Base-by-base conservation (phyloP, 2,329 filamentous ascomycete genomes). In the Botrytis tulipae region DNA sequence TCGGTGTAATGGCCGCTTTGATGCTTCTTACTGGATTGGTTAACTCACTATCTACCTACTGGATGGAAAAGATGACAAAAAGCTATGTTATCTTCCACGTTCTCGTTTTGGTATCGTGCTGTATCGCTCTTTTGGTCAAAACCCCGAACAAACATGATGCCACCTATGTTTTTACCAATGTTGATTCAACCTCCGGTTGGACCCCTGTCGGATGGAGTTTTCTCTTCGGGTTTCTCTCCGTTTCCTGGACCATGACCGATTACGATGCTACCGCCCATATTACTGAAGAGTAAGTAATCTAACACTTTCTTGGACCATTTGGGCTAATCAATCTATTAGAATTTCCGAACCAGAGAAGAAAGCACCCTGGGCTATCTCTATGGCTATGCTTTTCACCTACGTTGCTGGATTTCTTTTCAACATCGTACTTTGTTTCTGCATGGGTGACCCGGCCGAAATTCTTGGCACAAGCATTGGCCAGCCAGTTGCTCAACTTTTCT, bases 181-280 rank as follows among this genome's bases (percentile, higher is more conserved):
- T 88, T 69, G 82, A 86, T 62, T 82, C 85, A 3, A 80, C 80
- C 37, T 87, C 85, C 0, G 87, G 87, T 51, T 90, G 87, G 87
- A 82, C 77, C 0, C 87, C 87, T 0, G 80, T 83, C 3, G 87
- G 87, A 35, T 89, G 86, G 79, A 86, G 85, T 4, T 89, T 87
- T 78, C 78, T 89, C n/a, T 89, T 89, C 74, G 87, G 87, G n/a
- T 89, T 88, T 78, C 81, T 90, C 40, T 87, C 86, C 2, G 87
- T 88, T 54, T 85, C 85, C 32, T 90, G 87, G 87, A 89, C 87
- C 71, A 89, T 89, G 87, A 89, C 87, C 6, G 85, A 87, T 77
- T 87, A 87, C 78, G 86, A 85, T 78, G 83, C 83, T 16, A 82
- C 82, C n/a, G 81, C 81, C 20, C 81, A 82, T 77, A 87, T 87